Conservation (phyloP, 441 rosid species). For the Kokia cookei region DNA sequence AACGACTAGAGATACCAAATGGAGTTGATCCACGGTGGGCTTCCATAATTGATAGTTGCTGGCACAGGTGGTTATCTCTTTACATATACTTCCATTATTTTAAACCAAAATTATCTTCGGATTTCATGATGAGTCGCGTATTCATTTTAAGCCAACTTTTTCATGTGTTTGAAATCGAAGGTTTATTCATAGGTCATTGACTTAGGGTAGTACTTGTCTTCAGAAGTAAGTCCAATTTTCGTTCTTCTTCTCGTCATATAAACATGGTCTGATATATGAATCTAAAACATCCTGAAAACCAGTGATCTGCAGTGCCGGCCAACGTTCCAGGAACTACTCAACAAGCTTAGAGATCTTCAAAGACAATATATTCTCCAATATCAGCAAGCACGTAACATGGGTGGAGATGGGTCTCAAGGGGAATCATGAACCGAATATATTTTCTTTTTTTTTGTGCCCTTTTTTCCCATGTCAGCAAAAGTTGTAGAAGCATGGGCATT, state of each 20-base stretch:
- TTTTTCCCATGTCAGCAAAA: neutral
- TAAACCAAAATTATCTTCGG: too few species aligned
- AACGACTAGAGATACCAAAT: constrained; percentile 73
- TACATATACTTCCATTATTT: neutral
- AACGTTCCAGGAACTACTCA: constrained; percentile 79
- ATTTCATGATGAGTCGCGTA: neutral
- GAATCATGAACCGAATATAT: constrained; percentile 18
- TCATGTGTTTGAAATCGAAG: too few species aligned
- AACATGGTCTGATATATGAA: constrained; percentile 8
- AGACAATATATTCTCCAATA: constrained; percentile 51
- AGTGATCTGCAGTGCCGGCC: constrained; percentile 82
- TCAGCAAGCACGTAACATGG: constrained; percentile 65
- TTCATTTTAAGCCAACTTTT: neutral
- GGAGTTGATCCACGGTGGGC: constrained; percentile 79
- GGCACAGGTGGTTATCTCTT: constrained; percentile 57
- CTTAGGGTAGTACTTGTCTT: too few species aligned
- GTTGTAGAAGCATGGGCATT: constrained; percentile 1
- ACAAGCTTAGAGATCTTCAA: constrained; percentile 75
- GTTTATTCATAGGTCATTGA: too few species aligned
- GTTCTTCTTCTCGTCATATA: too few species aligned
- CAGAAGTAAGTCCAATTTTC: too few species aligned
- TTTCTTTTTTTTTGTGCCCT: neutral
- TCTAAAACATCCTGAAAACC: constrained; percentile 14
- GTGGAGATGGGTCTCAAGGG: constrained; percentile 43
- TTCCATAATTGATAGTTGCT: constrained; percentile 81